phyloP scores from a whole-genome alignment of 495 filamentous ascomycete genomes.

The Neurospora sp. region DNA sequence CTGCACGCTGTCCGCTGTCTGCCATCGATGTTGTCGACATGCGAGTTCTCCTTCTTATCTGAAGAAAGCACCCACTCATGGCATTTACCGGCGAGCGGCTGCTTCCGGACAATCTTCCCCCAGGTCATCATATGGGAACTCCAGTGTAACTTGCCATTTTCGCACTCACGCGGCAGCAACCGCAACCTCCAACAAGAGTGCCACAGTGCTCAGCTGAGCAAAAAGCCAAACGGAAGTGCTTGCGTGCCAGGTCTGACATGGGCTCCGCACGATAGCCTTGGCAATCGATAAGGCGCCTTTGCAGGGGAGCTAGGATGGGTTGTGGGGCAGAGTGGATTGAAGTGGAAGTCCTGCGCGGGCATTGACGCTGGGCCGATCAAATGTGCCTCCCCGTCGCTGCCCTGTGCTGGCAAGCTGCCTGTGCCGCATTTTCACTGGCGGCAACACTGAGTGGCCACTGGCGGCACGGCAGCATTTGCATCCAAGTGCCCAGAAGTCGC shows the following conservation, averaged over 20 bases:
- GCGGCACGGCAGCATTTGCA: neutral
- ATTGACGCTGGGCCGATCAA: neutral
- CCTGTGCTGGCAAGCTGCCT: neutral
- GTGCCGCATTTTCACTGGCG: neutral
- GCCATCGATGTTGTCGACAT: neutral
- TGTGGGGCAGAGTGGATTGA: neutral
- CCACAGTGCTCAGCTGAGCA: neutral
- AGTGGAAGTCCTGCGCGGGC: neutral
- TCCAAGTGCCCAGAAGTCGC: neutral
- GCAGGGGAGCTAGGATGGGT: neutral
- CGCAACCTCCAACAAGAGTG: neutral
- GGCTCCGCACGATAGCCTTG: neutral
- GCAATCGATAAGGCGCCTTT: neutral
- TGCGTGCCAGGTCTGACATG: neutral
- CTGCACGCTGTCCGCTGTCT: neutral
- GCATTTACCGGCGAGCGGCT: neutral
- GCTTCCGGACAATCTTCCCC: neutral
- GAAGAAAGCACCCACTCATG: neutral
- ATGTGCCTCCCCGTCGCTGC: neutral
- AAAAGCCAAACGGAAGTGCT: neutral
- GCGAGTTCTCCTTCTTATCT: neutral
- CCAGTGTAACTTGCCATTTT: neutral
- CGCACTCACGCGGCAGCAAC: neutral
- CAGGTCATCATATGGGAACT: neutral
- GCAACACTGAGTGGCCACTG: neutral